Evolutionary conservation across 257 asterid genomes (phyloP), one percentile per base, ranked within the genome.

Genomic region (Solanum sejunctum): DNA sequence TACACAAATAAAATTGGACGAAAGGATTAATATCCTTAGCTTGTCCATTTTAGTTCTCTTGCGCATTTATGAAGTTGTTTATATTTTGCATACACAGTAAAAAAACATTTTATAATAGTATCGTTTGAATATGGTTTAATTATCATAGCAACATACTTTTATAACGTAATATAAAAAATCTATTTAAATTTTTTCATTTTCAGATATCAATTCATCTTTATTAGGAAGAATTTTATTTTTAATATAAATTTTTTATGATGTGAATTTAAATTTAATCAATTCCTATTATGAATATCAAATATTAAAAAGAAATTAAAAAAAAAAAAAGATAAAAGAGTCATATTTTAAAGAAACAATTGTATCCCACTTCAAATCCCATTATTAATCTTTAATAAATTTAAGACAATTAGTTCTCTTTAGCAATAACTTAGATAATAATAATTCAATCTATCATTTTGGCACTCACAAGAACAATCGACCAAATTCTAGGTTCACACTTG

Each of bases 171-270:
- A 64, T 26, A 8, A 26, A 63, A 1, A 23, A 12, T 12, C 0
- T 0, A 13, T 64, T 64, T 26, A 0, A 64, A 28, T 58, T 58
- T 58, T 61, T 3, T 0, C 6, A 26, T 11, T 6, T 64, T 26
- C 6, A 3, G 6, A 1, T 63, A 63, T 63, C 1, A 0, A 64
- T 3, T 64, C 0, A 7, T 2, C 9, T 26, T 66, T 66, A 8
- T 66, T 28, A 13, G 1, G 1, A 1, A 15, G 5, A 1, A 15
- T 1, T 28, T 26, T 13, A 28, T 4, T 6, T 26, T 0, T 15
- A 23, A 66, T 15, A 2, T 15, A 3, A 39, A 7, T 7, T 0
- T 66, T 15, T 15, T 28, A 3, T 0, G 0, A 0, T 0, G 1
- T 1, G 7, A 9, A 66, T 32, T 66, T 39, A 15, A 15, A 66